Evolutionary conservation across 75 land plant species (phyloP), one percentile per base, ranked within the genome.

Genomic region (Pinus albicaulis): DNA sequence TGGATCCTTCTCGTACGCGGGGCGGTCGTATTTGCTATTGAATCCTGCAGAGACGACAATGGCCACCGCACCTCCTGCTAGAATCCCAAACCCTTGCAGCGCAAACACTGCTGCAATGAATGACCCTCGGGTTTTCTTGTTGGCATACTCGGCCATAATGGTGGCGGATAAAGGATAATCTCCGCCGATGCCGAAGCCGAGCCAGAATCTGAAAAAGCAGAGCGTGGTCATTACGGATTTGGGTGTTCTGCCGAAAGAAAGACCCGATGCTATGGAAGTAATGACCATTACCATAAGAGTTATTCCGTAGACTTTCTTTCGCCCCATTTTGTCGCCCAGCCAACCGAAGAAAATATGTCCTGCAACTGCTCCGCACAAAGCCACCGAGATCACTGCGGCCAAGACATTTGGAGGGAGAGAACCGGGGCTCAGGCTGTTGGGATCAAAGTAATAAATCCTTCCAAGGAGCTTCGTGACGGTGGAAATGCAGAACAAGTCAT

Each of bases 351-450:
- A 19, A 88, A 85, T 5, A 3, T 84, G 75, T 20, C 84, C 89
- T 0, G 64, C 59, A 16, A 80, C 6, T 38, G 41, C 41, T 38
- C 6, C 41, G 3, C 4, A 16, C 5, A 59, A 72, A n/a, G 90
- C 90, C 23, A 86, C 88, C 3, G 88, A 85, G 69, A 74, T 88
- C 55, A 88, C 88, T 6, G 88, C 90, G 12, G 88, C 85, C 7
- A 82, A 59, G 57, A 85, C 90, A 10, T 80, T 72, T 1, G 83
- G 83, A 17, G 90, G 90, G 20, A 88, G 71, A 5, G 74, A 62
- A 12, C 90, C 90, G 0, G 90, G 90, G 56, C 75, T 80, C 8
- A 19, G 71, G 2, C 80, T 34, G 12, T 28, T 26, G 7, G 80
- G 57, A 23, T 76, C 70, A 58, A 28, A 77, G 74, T 82, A 85